Conservation (phyloP, 495 filamentous ascomycete species). For the Penicillium silybi region DNA sequence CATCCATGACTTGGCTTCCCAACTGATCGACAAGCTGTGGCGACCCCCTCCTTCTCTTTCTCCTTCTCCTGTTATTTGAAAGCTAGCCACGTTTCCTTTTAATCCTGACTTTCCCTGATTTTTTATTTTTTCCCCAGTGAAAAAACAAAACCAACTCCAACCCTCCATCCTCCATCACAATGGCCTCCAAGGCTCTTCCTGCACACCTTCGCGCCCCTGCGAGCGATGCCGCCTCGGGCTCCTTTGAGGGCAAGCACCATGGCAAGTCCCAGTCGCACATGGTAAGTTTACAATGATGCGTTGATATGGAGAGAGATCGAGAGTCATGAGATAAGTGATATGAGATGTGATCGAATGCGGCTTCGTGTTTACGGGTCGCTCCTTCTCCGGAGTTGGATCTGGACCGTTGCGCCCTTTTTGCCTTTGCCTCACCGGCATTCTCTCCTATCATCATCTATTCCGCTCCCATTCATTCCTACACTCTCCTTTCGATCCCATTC, state of each 20-base stretch:
- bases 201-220: constrained; percentile 69
- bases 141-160: neutral
- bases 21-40: constrained; percentile 32
- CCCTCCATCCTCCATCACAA: constrained; percentile 36
- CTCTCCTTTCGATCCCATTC: neutral
- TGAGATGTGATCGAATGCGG: neutral
- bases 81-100: constrained; percentile 10
- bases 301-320: neutral
- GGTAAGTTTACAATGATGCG: constrained; percentile 56
- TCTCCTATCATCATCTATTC: neutral
- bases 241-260: constrained; percentile 69
- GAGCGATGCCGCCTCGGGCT: constrained; percentile 47
- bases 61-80: constrained; percentile 8
- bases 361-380: neutral
- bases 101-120: neutral
- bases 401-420: neutral
- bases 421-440: neutral
- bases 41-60: constrained; percentile 20
- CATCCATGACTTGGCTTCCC: constrained; percentile 17
- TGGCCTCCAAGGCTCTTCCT: constrained; percentile 71
- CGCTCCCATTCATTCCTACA: neutral
- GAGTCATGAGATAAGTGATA: too few relatives aligned
- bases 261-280: constrained; percentile 94
- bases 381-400: neutral
- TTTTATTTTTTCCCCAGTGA: neutral